Base-by-base conservation (phyloP, 768 basidiomycete species). In the Leccinum fibrillosum region DNA sequence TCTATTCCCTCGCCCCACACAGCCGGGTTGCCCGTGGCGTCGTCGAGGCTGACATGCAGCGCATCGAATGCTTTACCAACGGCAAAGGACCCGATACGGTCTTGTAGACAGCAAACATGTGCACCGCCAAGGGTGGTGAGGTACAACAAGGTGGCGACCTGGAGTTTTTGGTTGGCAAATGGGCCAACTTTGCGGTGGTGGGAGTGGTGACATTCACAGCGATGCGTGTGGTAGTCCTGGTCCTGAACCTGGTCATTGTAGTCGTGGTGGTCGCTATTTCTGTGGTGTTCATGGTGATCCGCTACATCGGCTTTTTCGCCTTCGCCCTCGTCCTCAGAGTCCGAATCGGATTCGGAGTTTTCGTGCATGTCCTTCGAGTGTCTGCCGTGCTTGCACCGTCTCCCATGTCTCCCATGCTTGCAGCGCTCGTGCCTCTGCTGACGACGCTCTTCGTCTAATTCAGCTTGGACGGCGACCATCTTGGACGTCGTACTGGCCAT, bases 101-200 rank as follows among this genome's bases (percentile, higher is more conserved):
- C 71, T 39, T 82, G 78, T 13, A 97, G 74, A 39, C 76, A 76
- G 66, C 92, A 94, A 0, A 98, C 84, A 25, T 83, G 75, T 0
- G 95, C 94, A 1, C 95, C 95, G 26, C 95, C 95, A 10, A 89
- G 74, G 2, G 95, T 98, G 5, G 95, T 94, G 59, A 97, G 85
- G 76, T 93, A 88, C 51, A 97, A 77, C 47, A 96, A 77, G 1
- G 90, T 83, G 5, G 86, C 74, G 30, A 92, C 77, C 2, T 86
- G 74, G 3, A 97, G 79, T 58, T 87, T 86, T n/a, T 76, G 75
- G 61, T 80, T 76, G 1, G 78, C 72, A 64, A 88, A 87, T n/a
- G 57, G 25, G 17, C 35, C 44, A 23, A 42, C 13, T 7, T 47
- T 32, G 42, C 19, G 17, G 5, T 34, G 2, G 26, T 26, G 34